phyloP scores from a whole-genome alignment of 2,329 filamentous ascomycete species.

The Alternaria metachromatica region DNA sequence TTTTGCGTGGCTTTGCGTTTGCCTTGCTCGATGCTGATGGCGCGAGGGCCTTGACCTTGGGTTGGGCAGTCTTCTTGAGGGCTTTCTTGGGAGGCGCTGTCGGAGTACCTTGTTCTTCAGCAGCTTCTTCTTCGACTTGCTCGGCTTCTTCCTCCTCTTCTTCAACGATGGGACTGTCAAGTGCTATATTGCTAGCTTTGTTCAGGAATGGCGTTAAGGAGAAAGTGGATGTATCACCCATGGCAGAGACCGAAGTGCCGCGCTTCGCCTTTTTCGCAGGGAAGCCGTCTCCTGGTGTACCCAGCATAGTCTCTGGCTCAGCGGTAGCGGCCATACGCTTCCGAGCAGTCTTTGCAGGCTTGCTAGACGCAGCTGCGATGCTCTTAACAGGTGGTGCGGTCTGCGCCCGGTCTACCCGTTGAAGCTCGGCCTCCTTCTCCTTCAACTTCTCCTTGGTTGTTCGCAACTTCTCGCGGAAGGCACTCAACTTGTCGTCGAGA shows the following conservation, averaged over 20 bases:
- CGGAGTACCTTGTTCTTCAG: slow-evolving; percentile 36
- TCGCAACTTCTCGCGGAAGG: slow-evolving; percentile 72
- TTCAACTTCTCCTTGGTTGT: slow-evolving; percentile 76
- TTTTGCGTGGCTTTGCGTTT: slow-evolving; percentile 54
- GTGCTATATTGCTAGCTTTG: slow-evolving; percentile 67
- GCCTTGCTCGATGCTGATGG: slow-evolving; percentile 54
- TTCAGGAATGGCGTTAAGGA: slow-evolving; percentile 95
- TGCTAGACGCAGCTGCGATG: slow-evolving; percentile 41
- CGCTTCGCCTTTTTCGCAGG: slow-evolving; percentile 56
- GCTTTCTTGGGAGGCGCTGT: slow-evolving; percentile 40
- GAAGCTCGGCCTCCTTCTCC: slow-evolving; percentile 62
- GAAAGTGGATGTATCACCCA: slow-evolving; percentile 89
- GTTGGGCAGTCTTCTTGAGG: slow-evolving; percentile 32
- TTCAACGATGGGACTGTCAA: slow-evolving; percentile 51
- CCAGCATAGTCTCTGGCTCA: slow-evolving; percentile 57
- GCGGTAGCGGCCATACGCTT: slow-evolving; percentile 53
- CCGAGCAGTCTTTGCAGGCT: slow-evolving; percentile 49
- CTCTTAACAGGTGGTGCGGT: slow-evolving; percentile 41
- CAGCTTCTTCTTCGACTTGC: slow-evolving; percentile 26
- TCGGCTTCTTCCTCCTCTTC: slow-evolving; percentile 38
- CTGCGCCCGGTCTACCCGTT: slow-evolving; percentile 53
- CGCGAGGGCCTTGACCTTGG: slow-evolving; percentile 52
- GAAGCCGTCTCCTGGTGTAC: slow-evolving; percentile 57
- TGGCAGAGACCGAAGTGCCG: slow-evolving; percentile 60
- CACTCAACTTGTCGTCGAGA: slow-evolving; percentile 73